Evolutionary conservation across 805 yeast genomes (phyloP).

Genomic region (Suhomyces xylopsoci): DNA sequence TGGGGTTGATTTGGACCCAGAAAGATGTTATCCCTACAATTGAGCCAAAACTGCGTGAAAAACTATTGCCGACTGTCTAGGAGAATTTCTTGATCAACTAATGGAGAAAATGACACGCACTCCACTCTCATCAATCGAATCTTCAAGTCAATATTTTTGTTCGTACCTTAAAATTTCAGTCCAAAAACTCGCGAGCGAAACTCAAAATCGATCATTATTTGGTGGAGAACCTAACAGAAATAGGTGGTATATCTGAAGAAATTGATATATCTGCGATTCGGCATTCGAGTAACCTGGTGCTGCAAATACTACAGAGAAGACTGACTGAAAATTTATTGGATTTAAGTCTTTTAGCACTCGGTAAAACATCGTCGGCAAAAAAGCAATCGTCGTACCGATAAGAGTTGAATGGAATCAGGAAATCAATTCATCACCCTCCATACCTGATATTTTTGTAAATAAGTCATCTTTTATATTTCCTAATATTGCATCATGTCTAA

Average conservation of each 20-base stretch:
- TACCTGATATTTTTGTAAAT: background rate
- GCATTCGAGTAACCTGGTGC: background rate
- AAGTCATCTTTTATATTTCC: background rate
- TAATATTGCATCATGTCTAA: constrained; percentile 12
- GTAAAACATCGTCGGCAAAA: background rate
- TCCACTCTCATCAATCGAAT: background rate
- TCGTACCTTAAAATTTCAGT: background rate
- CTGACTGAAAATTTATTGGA: background rate
- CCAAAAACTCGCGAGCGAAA: background rate
- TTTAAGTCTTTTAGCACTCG: background rate
- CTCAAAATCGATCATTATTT: background rate
- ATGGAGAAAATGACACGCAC: background rate
- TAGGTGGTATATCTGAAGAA: background rate
- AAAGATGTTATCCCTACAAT: background rate
- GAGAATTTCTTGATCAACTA: background rate
- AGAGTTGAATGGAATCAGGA: background rate
- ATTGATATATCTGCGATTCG: background rate
- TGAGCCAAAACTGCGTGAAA: background rate
- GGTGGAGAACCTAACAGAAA: background rate
- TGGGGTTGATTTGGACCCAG: background rate
- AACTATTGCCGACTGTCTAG: background rate
- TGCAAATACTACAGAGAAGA: background rate
- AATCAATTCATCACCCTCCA: background rate
- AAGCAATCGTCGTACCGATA: background rate
- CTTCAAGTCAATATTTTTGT: background rate